Evolutionary conservation across 768 basidiomycete genomes (phyloP).

Genomic region (Calvatia gigantea): DNA sequence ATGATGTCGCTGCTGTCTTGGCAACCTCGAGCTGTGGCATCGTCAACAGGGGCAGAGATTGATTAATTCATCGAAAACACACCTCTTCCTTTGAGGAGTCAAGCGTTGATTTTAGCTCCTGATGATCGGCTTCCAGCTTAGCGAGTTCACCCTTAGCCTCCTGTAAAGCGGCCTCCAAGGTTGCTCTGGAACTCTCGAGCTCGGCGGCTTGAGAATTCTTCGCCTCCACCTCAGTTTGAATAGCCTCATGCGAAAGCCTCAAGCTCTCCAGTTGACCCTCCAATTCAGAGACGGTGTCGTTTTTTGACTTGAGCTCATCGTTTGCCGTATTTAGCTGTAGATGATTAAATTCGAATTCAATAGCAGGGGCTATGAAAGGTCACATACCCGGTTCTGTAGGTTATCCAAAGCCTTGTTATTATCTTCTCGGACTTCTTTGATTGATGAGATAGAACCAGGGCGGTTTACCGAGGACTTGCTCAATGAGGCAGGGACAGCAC

Average conservation of each 20-base stretch:
- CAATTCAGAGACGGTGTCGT: slow-evolving; percentile 44
- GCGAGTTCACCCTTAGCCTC: slow-evolving; percentile 39
- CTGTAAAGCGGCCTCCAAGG: slow-evolving; percentile 45
- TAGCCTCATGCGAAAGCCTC: slow-evolving; percentile 44
- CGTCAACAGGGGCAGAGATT: slow-evolving; percentile 2
- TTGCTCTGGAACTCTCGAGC: slow-evolving; percentile 45
- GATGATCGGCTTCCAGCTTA: slow-evolving; percentile 28
- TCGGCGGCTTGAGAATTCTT: slow-evolving; percentile 41
- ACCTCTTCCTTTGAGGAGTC: slow-evolving; percentile 50
- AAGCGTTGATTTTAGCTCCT: slow-evolving; percentile 32
- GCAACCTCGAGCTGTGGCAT: slow-evolving; percentile 47
- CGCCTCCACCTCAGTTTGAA: slow-evolving; percentile 43
- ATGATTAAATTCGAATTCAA: background rate
- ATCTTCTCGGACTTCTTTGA: slow-evolving; percentile 66
- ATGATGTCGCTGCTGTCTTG: slow-evolving; percentile 35
- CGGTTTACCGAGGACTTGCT: slow-evolving; percentile 1
- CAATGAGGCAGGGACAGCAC: background rate
- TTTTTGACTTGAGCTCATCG: slow-evolving; percentile 51
- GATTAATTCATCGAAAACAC: slow-evolving; percentile 15
- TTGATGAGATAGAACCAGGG: slow-evolving; percentile 61
- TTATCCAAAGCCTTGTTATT: slow-evolving; percentile 45
- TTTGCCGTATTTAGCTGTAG: slow-evolving; percentile 58
- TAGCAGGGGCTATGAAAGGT: background rate
- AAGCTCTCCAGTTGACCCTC: slow-evolving; percentile 50
- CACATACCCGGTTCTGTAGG: slow-evolving; percentile 56